A percentile compares a stretch with the other conserved stretches of the same genome.
phyloP scores from a whole-genome alignment of 73 alveolate genomes.

The Stentor roeselii region DNA sequence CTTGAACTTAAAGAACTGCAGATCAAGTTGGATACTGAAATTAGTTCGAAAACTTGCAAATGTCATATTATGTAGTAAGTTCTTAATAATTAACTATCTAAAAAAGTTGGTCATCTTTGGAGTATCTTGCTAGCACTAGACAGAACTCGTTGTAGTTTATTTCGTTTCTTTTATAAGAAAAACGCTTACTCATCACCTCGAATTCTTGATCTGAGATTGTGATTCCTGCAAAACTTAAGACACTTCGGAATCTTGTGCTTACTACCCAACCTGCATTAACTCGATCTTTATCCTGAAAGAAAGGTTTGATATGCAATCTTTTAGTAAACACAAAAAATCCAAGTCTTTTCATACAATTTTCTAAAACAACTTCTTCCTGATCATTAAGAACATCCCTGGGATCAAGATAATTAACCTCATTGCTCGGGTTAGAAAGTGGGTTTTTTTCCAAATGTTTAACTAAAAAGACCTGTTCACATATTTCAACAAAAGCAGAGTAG shows the following conservation, averaged over 20 bases:
- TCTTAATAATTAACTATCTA: neutral
- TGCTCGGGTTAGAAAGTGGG: conserved; percentile 68
- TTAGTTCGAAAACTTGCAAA: no score
- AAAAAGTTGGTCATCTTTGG: conserved; percentile 23
- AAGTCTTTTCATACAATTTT: conserved; percentile 70
- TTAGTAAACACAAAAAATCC: conserved; percentile 75
- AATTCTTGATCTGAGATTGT: conserved; percentile 67
- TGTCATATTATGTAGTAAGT: neutral
- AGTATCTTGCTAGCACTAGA: conserved; percentile 44
- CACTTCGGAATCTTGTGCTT: conserved; percentile 78
- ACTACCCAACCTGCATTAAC: conserved; percentile 76
- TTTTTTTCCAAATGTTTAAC: conserved; percentile 82
- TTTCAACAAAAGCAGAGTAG: conserved; percentile 82
- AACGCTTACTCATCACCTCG: conserved; percentile 69
- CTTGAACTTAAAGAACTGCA: no score
- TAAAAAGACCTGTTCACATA: conserved; percentile 84
- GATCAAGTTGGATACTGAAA: no score
- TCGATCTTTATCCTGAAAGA: conserved; percentile 89
- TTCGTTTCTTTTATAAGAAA: conserved; percentile 77
- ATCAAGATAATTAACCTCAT: conserved; percentile 75
- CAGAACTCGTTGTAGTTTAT: conserved; percentile 83
- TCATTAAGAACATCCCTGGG: conserved; percentile 86
- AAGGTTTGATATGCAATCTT: conserved; percentile 80
- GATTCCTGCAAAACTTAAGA: conserved; percentile 70
- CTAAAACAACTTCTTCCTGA: conserved; percentile 77